These are phyloP conservation scores for Lagerstroemia speciosa DNA, from an alignment of 345 rosid genomes.

Conservation along the genomic window DNA sequence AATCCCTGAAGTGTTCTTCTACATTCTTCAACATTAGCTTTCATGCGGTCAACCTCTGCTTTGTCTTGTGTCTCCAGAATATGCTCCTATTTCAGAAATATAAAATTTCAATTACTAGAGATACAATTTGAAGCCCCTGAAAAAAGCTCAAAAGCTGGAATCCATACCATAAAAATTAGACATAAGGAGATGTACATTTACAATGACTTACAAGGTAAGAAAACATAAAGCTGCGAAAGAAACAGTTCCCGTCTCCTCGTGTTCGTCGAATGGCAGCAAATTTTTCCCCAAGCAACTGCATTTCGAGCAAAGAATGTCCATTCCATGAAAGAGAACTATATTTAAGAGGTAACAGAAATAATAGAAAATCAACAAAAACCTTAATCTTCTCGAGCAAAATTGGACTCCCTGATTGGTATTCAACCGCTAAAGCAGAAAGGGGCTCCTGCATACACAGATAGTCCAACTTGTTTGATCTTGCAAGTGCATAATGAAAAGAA, in stretches of 20 bases:
- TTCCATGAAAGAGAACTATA: background rate
- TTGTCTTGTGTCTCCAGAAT: constrained; percentile 70
- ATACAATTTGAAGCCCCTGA: constrained; percentile 1
- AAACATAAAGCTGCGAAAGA: constrained; percentile 94
- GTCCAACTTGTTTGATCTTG: background rate
- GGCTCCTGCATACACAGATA: constrained; percentile 57
- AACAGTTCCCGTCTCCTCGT: constrained; percentile 98
- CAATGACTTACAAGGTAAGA: constrained; percentile 70
- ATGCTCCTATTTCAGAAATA: constrained; percentile 47
- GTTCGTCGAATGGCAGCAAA: constrained; percentile 81
- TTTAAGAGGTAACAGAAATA: background rate
- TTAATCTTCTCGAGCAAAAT: constrained; percentile 87
- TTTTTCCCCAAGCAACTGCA: constrained; percentile 59
- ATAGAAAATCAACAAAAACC: constrained; percentile 25
- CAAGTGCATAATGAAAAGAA: background rate
- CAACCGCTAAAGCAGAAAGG: constrained; percentile 70
- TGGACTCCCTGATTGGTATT: constrained; percentile 79
- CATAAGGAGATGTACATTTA: background rate
- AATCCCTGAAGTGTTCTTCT: constrained; percentile 81
- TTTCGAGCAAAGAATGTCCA: constrained; percentile 5
- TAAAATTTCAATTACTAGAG: background rate
- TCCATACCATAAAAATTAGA: background rate
- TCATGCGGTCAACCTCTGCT: constrained; percentile 78
- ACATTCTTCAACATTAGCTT: constrained; percentile 77
- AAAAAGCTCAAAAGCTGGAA: background rate